Base-by-base conservation (phyloP, 139 green algal genomes). In the Coccomyxa sp. region DNA sequence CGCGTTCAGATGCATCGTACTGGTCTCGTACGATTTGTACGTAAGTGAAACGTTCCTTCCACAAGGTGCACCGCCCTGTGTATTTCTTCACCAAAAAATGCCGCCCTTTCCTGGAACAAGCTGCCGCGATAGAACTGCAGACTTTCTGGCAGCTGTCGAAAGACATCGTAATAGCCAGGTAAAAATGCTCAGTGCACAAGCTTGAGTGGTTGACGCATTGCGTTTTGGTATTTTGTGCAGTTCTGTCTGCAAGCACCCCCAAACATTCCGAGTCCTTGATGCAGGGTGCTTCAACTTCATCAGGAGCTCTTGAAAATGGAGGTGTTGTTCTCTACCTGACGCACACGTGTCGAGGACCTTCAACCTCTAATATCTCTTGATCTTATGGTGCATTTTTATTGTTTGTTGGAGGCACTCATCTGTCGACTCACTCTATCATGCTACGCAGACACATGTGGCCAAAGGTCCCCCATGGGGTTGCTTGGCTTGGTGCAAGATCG, bases 141-240 rank as follows among this genome's bases (percentile, higher is more conserved):
- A 95, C 77, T 95, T 94, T 31, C 79, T 86, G 17, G 67, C 87
- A 0, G 78, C 92, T 10, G 88, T 87, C 0, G 85, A 93, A 57
- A 86, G 90, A 3, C 80, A 28, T 21, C 63, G 63, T 25, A 71
- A 25, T 93, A 18, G 88, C 93, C 58, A 85, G 87, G 77, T 85
- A 92, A 81, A 86, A 38, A 90, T 82, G 0, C 23, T 58, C 71
- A 58, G 23, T 14, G 3, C 80, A 76, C 38, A 23, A 0, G 57
- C 12, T 45, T 15, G 51, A 23, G 27, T 18, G 11, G 28, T 30
- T 82, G 13, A 51, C 31, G 16, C 10, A 30, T 15, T 63, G 12
- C 13, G 10, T n/a, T 27, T 31, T 23, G 74, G 28, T n/a, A n/a
- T 30, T 14, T 45, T 67, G n/a, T 59, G 28, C 60, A 45, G 30